Evolutionary conservation across 2,329 filamentous ascomycete genomes (phyloP), one percentile per base, ranked within the genome.

Genomic region (Trichoderma oligosporum): DNA sequence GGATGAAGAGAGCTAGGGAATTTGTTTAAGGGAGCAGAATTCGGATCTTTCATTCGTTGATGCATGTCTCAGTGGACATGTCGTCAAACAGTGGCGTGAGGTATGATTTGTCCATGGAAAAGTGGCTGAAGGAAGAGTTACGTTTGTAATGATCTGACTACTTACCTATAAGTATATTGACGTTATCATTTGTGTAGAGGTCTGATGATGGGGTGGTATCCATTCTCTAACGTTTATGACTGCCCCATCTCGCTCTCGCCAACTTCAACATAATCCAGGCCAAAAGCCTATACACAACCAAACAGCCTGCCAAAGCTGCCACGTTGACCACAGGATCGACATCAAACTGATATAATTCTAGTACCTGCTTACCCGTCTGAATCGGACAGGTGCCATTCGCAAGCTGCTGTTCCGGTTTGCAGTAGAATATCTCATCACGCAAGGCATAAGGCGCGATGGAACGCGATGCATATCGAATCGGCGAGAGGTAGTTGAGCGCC

Each of bases 401-500:
- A 8, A 88, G 70, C 35, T 75, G 74, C 72, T 91, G 85, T 7
- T 69, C 72, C 2, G 80, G 77, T 2, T 77, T 79, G 67, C 88
- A 92, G 1, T 81, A 82, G 63, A 92, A 91, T 0, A 66, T 56
- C 6, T 89, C 78, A 0, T 77, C 78, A 6, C 77, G 72, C 31
- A 92, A 70, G 0, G 84, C 84, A 61, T 85, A 90, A 0, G 83
- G 82, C 0, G 84, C 84, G 36, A 92, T 71, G 31, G 87, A 87
- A 0, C 82, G 82, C 3, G 86, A 78, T 0, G 82, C 79, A 66
- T 90, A 92, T 52, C 88, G 85, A 53, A 89, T 79, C 0, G 88
- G 88, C 1, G 80, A 84, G 45, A 91, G 78, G 67, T 89, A 85
- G 67, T 91, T 91, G 67, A 89, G 78, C 0, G 78, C 83, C 61